Evolutionary conservation across 345 rosid genomes (phyloP).

Genomic region (Rhizophora apiculata): DNA sequence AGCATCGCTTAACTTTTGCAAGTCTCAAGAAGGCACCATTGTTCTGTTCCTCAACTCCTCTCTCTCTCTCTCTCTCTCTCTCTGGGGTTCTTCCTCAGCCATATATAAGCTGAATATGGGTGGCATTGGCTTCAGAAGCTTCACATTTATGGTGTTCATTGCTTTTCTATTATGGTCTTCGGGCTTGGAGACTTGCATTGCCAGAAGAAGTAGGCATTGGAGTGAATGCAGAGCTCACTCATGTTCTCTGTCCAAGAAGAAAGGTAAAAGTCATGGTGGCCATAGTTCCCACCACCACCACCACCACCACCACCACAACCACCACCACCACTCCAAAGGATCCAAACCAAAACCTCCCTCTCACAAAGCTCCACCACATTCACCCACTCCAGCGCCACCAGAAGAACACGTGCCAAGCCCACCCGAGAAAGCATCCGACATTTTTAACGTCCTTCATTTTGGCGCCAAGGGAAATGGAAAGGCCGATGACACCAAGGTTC

Average conservation of each 20-base stretch:
- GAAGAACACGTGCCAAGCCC: conserved; percentile 8
- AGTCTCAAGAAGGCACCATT: conserved; percentile 3
- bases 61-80: conserved; percentile 14
- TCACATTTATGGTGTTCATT: conserved; percentile 48
- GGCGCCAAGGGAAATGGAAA: conserved; percentile 11
- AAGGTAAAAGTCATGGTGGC: conserved; percentile 40
- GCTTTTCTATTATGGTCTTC: conserved; percentile 59
- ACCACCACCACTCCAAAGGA: conserved; percentile 41
- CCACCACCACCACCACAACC: conserved; percentile 34
- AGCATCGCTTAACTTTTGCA: conserved; percentile 18
- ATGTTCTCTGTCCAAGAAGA: conserved; percentile 53
- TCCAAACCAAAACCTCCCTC: conserved; percentile 46
- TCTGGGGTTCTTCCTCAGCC: conserved; percentile 4
- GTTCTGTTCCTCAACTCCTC: neutral
- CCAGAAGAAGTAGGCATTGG: conserved; percentile 79
- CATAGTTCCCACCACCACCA: conserved; percentile 24
- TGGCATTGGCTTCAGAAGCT: conserved; percentile 36
- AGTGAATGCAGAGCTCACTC: conserved; percentile 48
- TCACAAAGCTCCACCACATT: conserved; percentile 21
- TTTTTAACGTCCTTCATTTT: neutral
- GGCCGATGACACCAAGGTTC: conserved; percentile 42
- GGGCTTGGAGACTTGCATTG: conserved; percentile 63
- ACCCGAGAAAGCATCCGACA: conserved; percentile 39
- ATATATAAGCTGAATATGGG: conserved; percentile 22
- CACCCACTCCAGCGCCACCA: conserved; percentile 31